Conservation (phyloP, 805 yeast genomes). For the Saccharomyces kudriavzevii region DNA sequence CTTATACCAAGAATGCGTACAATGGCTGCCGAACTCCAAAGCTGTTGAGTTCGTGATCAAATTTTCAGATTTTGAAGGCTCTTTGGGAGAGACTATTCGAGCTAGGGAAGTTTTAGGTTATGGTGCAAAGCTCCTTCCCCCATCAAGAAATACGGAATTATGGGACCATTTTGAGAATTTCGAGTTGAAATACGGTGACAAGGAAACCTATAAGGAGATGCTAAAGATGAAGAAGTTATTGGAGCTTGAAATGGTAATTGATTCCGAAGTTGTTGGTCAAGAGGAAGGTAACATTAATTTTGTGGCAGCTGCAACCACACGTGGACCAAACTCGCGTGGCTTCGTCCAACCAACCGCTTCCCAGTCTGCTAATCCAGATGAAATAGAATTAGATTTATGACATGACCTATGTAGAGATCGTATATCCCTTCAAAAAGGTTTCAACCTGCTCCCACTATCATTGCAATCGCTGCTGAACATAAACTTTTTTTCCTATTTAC, state of each 20-base stretch:
- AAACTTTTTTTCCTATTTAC: not conserved
- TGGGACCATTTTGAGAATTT: slow-evolving; percentile 73
- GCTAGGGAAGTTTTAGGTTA: slow-evolving; percentile 56
- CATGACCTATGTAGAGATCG: not conserved
- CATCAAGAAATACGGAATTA: slow-evolving; percentile 27
- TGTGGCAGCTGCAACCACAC: slow-evolving; percentile 41
- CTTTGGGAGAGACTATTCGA: slow-evolving; percentile 44
- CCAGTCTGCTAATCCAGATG: slow-evolving; percentile 42
- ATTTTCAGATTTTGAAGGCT: slow-evolving; percentile 52
- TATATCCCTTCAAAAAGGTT: no score
- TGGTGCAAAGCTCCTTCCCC: slow-evolving; percentile 39
- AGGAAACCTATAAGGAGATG: slow-evolving; percentile 67
- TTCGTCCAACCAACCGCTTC: slow-evolving; percentile 16
- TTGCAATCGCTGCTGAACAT: not conserved
- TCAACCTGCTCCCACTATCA: not conserved
- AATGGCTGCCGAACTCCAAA: slow-evolving; percentile 36
- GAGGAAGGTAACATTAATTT: slow-evolving; percentile 30
- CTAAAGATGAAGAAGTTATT: slow-evolving; percentile 45
- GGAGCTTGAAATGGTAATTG: slow-evolving; percentile 24
- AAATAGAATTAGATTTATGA: slow-evolving; percentile 47
- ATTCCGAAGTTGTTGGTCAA: slow-evolving; percentile 22
- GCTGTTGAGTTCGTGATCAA: slow-evolving; percentile 39
- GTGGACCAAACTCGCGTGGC: slow-evolving; percentile 26
- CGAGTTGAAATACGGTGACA: slow-evolving; percentile 66
- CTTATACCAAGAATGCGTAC: slow-evolving; percentile 46